Evolutionary conservation across 176 grass and related monocot genomes (phyloP), one percentile per base, ranked within the genome.

Genomic region (Secale cereale): DNA sequence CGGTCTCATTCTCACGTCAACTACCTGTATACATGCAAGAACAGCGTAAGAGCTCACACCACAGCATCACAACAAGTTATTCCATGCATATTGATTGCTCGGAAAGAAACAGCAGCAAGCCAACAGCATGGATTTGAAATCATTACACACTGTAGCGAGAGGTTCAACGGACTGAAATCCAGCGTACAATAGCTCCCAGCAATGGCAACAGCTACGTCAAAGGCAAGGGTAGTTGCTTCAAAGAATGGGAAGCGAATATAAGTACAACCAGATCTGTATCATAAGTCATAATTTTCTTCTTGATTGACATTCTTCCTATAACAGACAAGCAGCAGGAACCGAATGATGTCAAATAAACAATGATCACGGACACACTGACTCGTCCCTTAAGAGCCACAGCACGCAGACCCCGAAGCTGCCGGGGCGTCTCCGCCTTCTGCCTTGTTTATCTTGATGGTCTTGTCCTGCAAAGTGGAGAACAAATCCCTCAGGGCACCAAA

Each of bases 401-500:
- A 98, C 27, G 89, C 82, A n/a, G 95, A 98, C 83, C 83, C 29
- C 23, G 78, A 37, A 16, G 85, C 80, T 74, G 87, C 85, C 56
- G 89, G 40, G 80, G 78, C 26, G 0, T 91, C 91, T 0, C 40
- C 48, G 33, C 79, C 76, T 28, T 94, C 86, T 41, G 88, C 70
- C 62, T 92, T 88, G 85, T 92, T 95, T 77, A 98, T 95, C 85
- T 95, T 98, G 83, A 98, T 94, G 4, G 93, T 88, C 52, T 89
- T 90, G 65, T 94, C 92, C 95, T 98, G 78, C 81, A 90, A 30
- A 46, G 37, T 43, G 15, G 84, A 86, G 20, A 72, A 81, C 43
- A 86, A 39, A 50, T 13, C 35, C 46, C 12, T 84, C 32, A 91
- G 81, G 84, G 62, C 46, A 26, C 11, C 20, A 16, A 64, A 81